These are phyloP conservation scores for Russula foetens DNA, from an alignment of 768 basidiomycete species.

Conservation along the genomic window DNA sequence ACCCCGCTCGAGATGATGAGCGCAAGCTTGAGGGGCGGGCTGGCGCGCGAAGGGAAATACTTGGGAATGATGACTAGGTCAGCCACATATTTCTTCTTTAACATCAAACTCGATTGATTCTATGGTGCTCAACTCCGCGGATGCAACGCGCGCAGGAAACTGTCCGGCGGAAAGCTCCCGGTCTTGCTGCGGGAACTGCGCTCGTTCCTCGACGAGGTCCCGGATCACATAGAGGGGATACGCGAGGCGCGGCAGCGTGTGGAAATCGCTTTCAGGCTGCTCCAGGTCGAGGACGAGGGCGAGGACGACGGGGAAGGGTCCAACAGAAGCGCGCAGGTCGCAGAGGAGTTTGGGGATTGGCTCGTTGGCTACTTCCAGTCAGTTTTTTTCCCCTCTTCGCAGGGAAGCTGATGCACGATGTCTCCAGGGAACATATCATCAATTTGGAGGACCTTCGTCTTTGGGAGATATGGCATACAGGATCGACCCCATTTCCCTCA, in stretches of 20 bases:
- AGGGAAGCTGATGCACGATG: background rate
- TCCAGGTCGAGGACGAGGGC: background rate
- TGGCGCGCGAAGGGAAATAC: slow-evolving; percentile 36
- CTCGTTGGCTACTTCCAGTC: slow-evolving; percentile 26
- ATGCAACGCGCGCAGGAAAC: slow-evolving; percentile 32
- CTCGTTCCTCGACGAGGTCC: slow-evolving; percentile 30
- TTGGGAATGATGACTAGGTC: slow-evolving; percentile 44
- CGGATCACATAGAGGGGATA: background rate
- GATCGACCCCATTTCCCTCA: slow-evolving; percentile 51
- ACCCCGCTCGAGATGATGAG: slow-evolving; percentile 35
- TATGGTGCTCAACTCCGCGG: background rate
- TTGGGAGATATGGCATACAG: slow-evolving; percentile 73
- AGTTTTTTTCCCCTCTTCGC: background rate
- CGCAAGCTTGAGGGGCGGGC: slow-evolving; percentile 36
- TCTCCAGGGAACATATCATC: slow-evolving; percentile 34
- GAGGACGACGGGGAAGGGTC: background rate
- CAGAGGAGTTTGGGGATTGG: slow-evolving; percentile 39
- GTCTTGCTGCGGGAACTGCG: slow-evolving; percentile 36
- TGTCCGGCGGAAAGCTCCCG: slow-evolving; percentile 29
- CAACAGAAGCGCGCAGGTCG: slow-evolving; percentile 9
- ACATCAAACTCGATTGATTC: background rate
- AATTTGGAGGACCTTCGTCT: slow-evolving; percentile 44
- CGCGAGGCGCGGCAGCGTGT: background rate
- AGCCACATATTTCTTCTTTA: slow-evolving; percentile 15
- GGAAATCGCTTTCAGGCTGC: background rate